These are phyloP conservation scores for Phytophthora quininea DNA, from an alignment of 352 stramenopile species.

Conservation along the genomic window DNA sequence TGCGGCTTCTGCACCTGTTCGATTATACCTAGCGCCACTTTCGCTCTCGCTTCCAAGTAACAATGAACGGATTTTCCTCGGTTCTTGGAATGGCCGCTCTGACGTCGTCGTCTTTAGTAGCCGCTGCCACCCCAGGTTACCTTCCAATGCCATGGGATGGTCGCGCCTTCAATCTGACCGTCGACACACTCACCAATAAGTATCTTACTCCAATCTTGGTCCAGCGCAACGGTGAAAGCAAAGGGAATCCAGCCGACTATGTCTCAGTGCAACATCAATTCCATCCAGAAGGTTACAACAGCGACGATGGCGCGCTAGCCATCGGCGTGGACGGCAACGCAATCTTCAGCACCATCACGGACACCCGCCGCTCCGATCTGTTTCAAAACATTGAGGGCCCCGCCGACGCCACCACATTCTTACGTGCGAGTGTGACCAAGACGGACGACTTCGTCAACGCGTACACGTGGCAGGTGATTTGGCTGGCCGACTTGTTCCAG, in stretches of 20 bases:
- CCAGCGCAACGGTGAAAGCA: conserved; percentile 33
- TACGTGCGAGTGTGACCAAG: conserved; percentile 57
- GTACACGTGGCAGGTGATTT: conserved; percentile 55
- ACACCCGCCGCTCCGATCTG: conserved; percentile 54
- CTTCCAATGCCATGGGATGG: conserved; percentile 41
- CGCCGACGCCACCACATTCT: conserved; percentile 43
- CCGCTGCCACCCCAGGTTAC: too few species aligned
- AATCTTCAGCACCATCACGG: conserved; percentile 47
- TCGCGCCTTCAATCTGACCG: conserved; percentile 45
- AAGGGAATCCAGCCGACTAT: conserved; percentile 45
- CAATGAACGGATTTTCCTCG: too few species aligned
- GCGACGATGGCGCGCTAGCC: conserved; percentile 53
- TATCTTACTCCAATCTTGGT: conserved; percentile 53
- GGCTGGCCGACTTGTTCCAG: conserved; percentile 52
- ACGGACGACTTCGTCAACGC: conserved; percentile 45
- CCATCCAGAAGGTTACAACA: conserved; percentile 48
- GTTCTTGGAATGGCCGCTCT: too few species aligned
- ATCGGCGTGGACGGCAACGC: conserved; percentile 53
- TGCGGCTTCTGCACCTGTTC: too few species aligned
- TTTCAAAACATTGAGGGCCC: conserved; percentile 49
- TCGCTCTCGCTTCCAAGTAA: too few species aligned
- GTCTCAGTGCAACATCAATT: conserved; percentile 38
- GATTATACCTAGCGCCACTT: too few species aligned
- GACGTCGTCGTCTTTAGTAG: too few species aligned
- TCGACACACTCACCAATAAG: conserved; percentile 49